Evolutionary conservation across 2,329 filamentous ascomycete species (phyloP), one percentile per base, ranked within the genome.

Genomic region (Epichloe amarillans): DNA sequence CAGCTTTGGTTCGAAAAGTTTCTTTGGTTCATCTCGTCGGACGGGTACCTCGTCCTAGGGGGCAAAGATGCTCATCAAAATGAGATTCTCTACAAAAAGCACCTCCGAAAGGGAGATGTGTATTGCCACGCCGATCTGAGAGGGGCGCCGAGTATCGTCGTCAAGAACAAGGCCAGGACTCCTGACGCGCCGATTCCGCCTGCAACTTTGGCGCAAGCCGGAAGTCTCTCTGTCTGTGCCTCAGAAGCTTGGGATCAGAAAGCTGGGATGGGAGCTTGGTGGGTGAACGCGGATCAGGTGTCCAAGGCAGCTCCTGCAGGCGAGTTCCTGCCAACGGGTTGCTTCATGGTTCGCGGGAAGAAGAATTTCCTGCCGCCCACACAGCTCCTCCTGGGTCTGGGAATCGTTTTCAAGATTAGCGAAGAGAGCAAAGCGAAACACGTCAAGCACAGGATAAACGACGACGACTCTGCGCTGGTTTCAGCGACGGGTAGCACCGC

Each of bases 1-100:
- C 84, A 83, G 57, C 79, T 90, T 60, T 98, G 93, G 93, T 98
- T 96, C 58, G 93, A 98, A 62, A 98, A 98, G 67, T 98, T 95
- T 60, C 73, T 83, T 30, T 97, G 88, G 77, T 98, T 98, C 69
- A 79, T 97, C 58, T 96, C 90, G 0, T 94, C 89, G 0, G 93
- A 98, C 62, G 90, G 91, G 4, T 96, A 97, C 64, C 76, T 98
- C 5, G 86, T 97, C 0, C 76, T 98, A 15, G 91, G 83, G 43
- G 91, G 89, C 15, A 88, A 88, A 54, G 93, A 98, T 69, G 78
- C 83, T 2, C 84, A 88, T 59, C 93, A 98, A 64, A 89, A 86
- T 60, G 93, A 98, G 64, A 83, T 90, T 40, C 72, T 98, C n/a
- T 98, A 97, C 69, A 82, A 83, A 54, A 80, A 80, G 23, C 84